A percentile compares a stretch with the other conserved stretches of the same genome.
Evolutionary conservation across 1,284 basidiomycete genomes (phyloP).

Genomic region (Moesziomyces antarcticus): DNA sequence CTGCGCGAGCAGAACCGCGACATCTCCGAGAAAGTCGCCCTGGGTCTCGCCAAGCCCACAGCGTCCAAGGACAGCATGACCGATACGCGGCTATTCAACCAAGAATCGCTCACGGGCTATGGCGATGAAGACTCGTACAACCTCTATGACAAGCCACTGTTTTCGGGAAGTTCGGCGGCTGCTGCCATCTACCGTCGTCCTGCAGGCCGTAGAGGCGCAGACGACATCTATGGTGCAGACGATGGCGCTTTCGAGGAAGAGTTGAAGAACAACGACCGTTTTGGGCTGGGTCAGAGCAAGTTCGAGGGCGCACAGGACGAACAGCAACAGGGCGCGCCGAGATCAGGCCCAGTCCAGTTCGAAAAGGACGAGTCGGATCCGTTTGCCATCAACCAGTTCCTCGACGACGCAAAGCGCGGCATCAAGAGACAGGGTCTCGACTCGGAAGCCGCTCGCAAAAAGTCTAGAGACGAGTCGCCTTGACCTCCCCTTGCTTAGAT

Average conservation of each 20-base stretch:
- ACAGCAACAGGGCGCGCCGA: slow-evolving; percentile 60
- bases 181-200: slow-evolving; percentile 97
- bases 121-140: slow-evolving; percentile 93
- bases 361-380: slow-evolving; percentile 96
- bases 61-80: slow-evolving; percentile 88
- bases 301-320: slow-evolving; percentile 89
- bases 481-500: neutral
- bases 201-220: slow-evolving; percentile 72
- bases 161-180: slow-evolving; percentile 93
- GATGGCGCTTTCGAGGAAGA: slow-evolving; percentile 91
- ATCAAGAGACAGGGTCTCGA: slow-evolving; percentile 73
- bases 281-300: slow-evolving; percentile 80
- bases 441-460: slow-evolving; percentile 13
- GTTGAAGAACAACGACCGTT: slow-evolving; percentile 92
- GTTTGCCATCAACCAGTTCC: slow-evolving; percentile 97
- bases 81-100: slow-evolving; percentile 96
- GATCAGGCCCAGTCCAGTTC: slow-evolving; percentile 90
- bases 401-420: slow-evolving; percentile 94
- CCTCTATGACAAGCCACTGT: slow-evolving; percentile 92
- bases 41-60: slow-evolving; percentile 96
- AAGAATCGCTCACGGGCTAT: slow-evolving; percentile 84
- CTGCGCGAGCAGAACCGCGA: slow-evolving; percentile 95
- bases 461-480: slow-evolving; percentile 8
- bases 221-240: slow-evolving; percentile 78
- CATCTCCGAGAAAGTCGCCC: slow-evolving; percentile 97